Conservation (phyloP, 1,284 basidiomycete species). For the Butyriboletus appendiculatus region DNA sequence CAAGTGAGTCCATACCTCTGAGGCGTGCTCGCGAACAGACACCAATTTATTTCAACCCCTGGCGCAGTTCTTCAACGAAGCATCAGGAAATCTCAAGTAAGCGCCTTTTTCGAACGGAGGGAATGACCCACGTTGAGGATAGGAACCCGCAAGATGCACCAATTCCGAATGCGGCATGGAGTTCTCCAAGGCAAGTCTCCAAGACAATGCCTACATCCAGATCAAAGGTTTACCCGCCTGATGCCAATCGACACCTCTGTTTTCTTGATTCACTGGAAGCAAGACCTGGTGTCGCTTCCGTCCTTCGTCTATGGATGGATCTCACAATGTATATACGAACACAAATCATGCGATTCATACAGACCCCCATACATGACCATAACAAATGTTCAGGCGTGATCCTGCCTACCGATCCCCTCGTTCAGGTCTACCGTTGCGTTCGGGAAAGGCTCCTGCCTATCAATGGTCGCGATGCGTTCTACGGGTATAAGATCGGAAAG, state of each 20-base stretch:
- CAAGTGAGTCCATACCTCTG: slow-evolving; percentile 32
- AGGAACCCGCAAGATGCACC: slow-evolving; percentile 33
- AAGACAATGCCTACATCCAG: slow-evolving; percentile 44
- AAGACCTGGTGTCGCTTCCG: slow-evolving; percentile 27
- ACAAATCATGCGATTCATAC: slow-evolving; percentile 22
- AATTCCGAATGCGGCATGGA: slow-evolving; percentile 41
- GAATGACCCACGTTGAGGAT: slow-evolving; percentile 14
- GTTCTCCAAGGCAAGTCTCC: slow-evolving; percentile 42
- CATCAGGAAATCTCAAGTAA: slow-evolving; percentile 39
- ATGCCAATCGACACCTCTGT: slow-evolving; percentile 4
- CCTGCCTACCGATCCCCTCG: slow-evolving; percentile 52
- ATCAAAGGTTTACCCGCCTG: slow-evolving; percentile 39
- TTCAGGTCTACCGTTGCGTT: slow-evolving; percentile 67
- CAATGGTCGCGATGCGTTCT: slow-evolving; percentile 57
- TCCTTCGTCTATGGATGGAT: slow-evolving; percentile 13
- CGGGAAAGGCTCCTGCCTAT: slow-evolving; percentile 50
- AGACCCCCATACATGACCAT: slow-evolving; percentile 11
- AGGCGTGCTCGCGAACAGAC: not conserved
- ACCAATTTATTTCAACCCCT: slow-evolving; percentile 11
- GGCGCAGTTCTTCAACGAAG: slow-evolving; percentile 43
- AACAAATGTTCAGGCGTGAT: slow-evolving; percentile 22
- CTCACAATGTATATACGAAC: slow-evolving; percentile 34
- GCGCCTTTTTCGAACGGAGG: slow-evolving; percentile 15
- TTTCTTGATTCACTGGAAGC: slow-evolving; percentile 11
- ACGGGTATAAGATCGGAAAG: slow-evolving; percentile 66